Base-by-base conservation (phyloP, 1,284 basidiomycete species). In the Moesziomyces sp. region DNA sequence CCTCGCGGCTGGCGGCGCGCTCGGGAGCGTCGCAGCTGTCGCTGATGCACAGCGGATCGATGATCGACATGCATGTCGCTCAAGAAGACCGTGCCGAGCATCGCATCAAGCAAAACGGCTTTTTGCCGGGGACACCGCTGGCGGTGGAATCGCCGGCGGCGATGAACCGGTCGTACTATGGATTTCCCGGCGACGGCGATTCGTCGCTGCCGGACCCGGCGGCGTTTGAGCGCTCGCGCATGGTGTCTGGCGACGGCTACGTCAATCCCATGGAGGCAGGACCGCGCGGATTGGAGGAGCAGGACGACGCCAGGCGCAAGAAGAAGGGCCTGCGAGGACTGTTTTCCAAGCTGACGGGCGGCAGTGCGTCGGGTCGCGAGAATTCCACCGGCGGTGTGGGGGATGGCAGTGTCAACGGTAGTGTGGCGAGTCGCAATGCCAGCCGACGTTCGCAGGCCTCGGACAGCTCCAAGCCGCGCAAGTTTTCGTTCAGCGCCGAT, bases 61-160 rank as follows among this genome's bases (percentile, higher is more conserved):
- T 86, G 84, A 71, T 85, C 62, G 85, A 86, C 51, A 86, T 86
- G 85, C 85, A 86, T 50, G 74, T 86, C 13, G 85, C 79, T 5
- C 69, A 85, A 35, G 78, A 76, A 44, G 66, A 76, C 30, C 65
- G 58, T 14, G 55, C 52, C 30, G 78, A 79, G 40, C 78, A 79
- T 28, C 76, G 76, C 5, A 34, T 78, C 48, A 64, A 67, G 30
- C 78, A 80, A 52, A 71, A 55, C n/a, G 76, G 77, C 11, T 76
- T 76, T 52, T 21, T 77, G 24, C 76, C 76, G 0, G 70, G 69
- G 9, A 71, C 76, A 11, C 74, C 76, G 4, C 19, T 75, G 18
- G 59, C 43, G 23, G 54, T 68, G 30, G 64, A 72, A 16, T 77
- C 74, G 35, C 74, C 78, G 0, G 54, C 58, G 1, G 59, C 74